Conservation (phyloP, 2,329 filamentous ascomycete species). For the Cladophialophora carrionii region DNA sequence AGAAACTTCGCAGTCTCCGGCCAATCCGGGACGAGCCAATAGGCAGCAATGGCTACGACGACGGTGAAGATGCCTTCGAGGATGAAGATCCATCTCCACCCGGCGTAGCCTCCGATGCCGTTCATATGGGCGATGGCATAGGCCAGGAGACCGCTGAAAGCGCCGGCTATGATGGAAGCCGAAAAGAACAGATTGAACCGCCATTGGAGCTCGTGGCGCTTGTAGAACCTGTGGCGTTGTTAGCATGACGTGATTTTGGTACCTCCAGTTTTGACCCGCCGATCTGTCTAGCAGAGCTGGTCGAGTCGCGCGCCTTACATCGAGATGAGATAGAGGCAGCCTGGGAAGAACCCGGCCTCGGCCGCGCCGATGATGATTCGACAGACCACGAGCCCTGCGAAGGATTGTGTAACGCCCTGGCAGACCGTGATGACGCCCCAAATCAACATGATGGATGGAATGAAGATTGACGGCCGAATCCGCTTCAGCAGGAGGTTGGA, state of each 20-base stretch:
- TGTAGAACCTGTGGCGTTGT: conserved; percentile 43
- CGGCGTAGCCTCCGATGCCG: conserved; percentile 43
- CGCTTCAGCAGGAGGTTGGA: conserved; percentile 52
- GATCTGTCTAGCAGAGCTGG: background rate
- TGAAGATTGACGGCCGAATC: conserved; percentile 36
- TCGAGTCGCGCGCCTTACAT: conserved; percentile 30
- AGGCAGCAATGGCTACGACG: conserved; percentile 38
- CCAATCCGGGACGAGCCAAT: conserved; percentile 43
- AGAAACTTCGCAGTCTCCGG: conserved; percentile 43
- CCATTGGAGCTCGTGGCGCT: conserved; percentile 46
- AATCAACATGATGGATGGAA: conserved; percentile 33
- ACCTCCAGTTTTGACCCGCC: background rate
- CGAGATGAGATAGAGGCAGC: conserved; percentile 38
- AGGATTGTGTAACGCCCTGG: conserved; percentile 42
- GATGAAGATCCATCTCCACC: conserved; percentile 46
- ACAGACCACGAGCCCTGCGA: conserved; percentile 41
- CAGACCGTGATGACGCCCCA: conserved; percentile 49
- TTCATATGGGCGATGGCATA: conserved; percentile 58
- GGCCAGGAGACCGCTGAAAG: conserved; percentile 54
- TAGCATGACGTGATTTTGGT: conserved; percentile 32
- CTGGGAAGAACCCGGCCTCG: conserved; percentile 47
- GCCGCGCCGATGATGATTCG: conserved; percentile 43
- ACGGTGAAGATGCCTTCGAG: conserved; percentile 43
- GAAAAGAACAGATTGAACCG: conserved; percentile 44
- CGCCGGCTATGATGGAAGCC: conserved; percentile 47